Evolutionary conservation across 345 rosid species (phyloP).

Genomic region (Salix brachista): DNA sequence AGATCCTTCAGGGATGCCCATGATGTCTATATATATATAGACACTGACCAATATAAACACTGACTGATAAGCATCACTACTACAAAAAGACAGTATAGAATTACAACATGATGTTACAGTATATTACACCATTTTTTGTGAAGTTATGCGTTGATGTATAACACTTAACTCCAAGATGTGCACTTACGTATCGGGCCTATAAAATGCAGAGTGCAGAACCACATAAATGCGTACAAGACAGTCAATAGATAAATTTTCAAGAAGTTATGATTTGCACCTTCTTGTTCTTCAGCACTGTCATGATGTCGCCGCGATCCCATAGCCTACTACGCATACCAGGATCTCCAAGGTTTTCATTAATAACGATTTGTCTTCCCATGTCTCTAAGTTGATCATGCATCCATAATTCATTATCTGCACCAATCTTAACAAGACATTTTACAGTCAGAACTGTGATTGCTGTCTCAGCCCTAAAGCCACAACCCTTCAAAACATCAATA

Average conservation of each 20-base stretch:
- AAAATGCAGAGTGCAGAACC: no score
- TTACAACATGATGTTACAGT: no score
- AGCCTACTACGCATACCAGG: conserved; percentile 56
- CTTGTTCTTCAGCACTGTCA: conserved; percentile 27
- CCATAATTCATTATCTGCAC: conserved; percentile 32
- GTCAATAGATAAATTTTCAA: no score
- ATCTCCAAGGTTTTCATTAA: conserved; percentile 12
- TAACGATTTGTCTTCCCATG: conserved; percentile 68
- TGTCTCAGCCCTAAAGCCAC: conserved; percentile 47
- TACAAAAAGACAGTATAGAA: no score
- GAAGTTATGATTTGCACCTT: conserved; percentile 31
- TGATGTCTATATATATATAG: not conserved
- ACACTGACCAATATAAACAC: not conserved
- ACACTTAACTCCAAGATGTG: no score
- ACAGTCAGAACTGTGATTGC: conserved; percentile 39
- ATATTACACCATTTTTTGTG: no score
- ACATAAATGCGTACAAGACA: no score
- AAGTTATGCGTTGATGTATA: no score
- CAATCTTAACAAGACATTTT: conserved; percentile 55
- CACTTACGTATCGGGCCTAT: no score
- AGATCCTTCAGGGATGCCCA: no score
- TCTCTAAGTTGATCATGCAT: conserved; percentile 78
- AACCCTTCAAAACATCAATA: conserved; percentile 51
- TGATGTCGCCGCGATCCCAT: conserved; percentile 55
- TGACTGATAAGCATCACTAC: no score